These are phyloP conservation scores for Biancaea sappan DNA, from an alignment of 306 rosid species.

Conservation along the genomic window DNA sequence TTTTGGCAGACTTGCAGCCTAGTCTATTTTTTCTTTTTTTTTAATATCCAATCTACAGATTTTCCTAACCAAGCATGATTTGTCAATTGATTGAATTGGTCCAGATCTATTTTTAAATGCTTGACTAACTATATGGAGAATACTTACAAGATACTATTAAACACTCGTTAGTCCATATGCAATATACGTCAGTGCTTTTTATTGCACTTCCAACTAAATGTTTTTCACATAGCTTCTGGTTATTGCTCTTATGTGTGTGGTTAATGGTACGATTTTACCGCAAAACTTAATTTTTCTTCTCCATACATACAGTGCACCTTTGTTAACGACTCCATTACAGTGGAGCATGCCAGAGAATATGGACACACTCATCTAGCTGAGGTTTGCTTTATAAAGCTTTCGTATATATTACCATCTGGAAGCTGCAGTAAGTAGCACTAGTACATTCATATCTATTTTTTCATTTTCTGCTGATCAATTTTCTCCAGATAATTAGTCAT, in stretches of 20 bases:
- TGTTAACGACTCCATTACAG: constrained; percentile 61
- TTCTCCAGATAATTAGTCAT: constrained; percentile 64
- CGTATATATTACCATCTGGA: constrained; percentile 8
- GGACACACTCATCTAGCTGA: constrained; percentile 89
- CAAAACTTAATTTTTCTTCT: background rate
- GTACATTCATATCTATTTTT: constrained; percentile 4
- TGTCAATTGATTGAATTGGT: background rate
- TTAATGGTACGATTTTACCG: background rate
- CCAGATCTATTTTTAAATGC: background rate
- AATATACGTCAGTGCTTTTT: background rate
- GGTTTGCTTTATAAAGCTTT: constrained; percentile 43
- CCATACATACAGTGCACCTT: constrained; percentile 67
- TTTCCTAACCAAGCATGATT: background rate
- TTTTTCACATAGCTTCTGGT: background rate
- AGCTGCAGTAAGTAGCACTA: background rate
- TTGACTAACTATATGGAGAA: background rate
- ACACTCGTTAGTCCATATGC: background rate
- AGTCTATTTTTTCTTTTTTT: background rate
- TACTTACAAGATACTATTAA: background rate
- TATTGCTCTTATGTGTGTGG: background rate
- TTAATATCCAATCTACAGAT: background rate
- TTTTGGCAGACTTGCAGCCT: background rate
- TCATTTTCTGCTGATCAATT: constrained; percentile 10
- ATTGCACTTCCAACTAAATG: background rate
- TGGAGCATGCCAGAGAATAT: constrained; percentile 84